A percentile compares a stretch with the other conserved stretches of the same genome.
These are phyloP conservation scores for Blastobotrys persicus DNA, from an alignment of 1,139 yeast species.

Conservation along the genomic window DNA sequence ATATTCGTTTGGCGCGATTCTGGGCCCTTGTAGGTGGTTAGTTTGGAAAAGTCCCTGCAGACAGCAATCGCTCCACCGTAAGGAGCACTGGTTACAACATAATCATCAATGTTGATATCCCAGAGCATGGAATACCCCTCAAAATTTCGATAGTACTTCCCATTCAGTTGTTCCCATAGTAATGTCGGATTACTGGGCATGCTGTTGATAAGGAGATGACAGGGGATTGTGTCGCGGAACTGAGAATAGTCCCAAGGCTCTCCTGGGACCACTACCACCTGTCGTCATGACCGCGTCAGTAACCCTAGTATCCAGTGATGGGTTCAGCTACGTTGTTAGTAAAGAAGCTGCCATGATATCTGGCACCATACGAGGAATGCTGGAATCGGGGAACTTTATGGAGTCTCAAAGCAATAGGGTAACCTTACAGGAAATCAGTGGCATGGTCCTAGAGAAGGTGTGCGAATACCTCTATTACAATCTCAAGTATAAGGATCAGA, in stretches of 20 bases:
- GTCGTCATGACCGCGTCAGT: conserved; percentile 35
- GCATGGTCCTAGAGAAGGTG: conserved; percentile 70
- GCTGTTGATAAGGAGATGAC: neutral
- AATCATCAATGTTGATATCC: conserved; percentile 34
- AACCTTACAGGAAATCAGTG: conserved; percentile 59
- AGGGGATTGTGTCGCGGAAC: conserved; percentile 3
- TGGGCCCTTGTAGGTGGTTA: conserved; percentile 31
- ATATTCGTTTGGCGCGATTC: conserved; percentile 34
- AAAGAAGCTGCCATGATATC: conserved; percentile 82
- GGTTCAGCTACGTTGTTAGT: conserved; percentile 59
- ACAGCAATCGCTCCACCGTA: conserved; percentile 48
- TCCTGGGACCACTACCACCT: neutral
- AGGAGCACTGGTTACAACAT: conserved; percentile 43
- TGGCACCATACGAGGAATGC: conserved; percentile 71
- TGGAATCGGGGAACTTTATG: conserved; percentile 48
- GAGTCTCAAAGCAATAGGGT: conserved; percentile 53
- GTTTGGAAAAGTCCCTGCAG: conserved; percentile 28
- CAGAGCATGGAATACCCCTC: conserved; percentile 39
- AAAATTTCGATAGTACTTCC: conserved; percentile 34
- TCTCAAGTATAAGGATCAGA: conserved; percentile 60
- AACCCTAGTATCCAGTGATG: conserved; percentile 74
- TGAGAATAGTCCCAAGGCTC: neutral
- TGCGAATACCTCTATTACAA: conserved; percentile 85
- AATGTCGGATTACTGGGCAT: conserved; percentile 30
- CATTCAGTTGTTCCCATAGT: conserved; percentile 39